phyloP scores from a whole-genome alignment of 2,329 filamentous ascomycete genomes.

The Magnaporthiopsis poae region DNA sequence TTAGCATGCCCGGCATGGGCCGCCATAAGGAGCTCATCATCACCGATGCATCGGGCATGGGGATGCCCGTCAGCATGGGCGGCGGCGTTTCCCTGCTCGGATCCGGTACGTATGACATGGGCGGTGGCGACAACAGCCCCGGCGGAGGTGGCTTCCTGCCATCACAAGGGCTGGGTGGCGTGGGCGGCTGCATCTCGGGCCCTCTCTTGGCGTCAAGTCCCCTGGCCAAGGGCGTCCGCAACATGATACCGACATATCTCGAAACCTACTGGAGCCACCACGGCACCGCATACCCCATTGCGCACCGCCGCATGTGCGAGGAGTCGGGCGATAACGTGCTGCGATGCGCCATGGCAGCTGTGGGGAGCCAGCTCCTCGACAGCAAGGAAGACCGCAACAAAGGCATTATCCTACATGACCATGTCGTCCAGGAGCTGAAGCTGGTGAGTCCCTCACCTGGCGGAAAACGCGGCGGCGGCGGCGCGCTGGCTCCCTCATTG shows the following conservation, averaged over 20 bases:
- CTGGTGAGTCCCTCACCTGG: constrained; percentile 31
- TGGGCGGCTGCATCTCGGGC: constrained; percentile 13
- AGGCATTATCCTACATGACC: constrained; percentile 41
- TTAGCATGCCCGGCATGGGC: constrained; percentile 27
- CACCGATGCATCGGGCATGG: constrained; percentile 18
- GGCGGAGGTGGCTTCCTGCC: constrained; percentile 22
- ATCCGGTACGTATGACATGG: constrained; percentile 9
- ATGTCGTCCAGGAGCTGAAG: constrained; percentile 39
- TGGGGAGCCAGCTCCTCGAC: constrained; percentile 41
- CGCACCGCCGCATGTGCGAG: constrained; percentile 39
- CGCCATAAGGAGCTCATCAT: constrained; percentile 32
- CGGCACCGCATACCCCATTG: constrained; percentile 37
- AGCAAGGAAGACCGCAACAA: constrained; percentile 39
- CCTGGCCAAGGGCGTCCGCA: constrained; percentile 27
- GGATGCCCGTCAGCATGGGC: constrained; percentile 11
- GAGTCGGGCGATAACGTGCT: constrained; percentile 34
- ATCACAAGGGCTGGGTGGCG: constrained; percentile 23
- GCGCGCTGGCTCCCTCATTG: background rate
- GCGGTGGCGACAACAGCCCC: constrained; percentile 11
- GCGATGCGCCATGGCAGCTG: constrained; percentile 46
- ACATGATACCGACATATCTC: constrained; percentile 39
- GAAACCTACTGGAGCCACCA: constrained; percentile 45
- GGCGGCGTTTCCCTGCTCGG: constrained; percentile 5
- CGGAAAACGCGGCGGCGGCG: background rate
- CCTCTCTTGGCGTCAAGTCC: constrained; percentile 21